Evolutionary conservation across 768 basidiomycete species (phyloP), one percentile per base, ranked within the genome.

Genomic region (Cystobasidiopsis lactophilus): DNA sequence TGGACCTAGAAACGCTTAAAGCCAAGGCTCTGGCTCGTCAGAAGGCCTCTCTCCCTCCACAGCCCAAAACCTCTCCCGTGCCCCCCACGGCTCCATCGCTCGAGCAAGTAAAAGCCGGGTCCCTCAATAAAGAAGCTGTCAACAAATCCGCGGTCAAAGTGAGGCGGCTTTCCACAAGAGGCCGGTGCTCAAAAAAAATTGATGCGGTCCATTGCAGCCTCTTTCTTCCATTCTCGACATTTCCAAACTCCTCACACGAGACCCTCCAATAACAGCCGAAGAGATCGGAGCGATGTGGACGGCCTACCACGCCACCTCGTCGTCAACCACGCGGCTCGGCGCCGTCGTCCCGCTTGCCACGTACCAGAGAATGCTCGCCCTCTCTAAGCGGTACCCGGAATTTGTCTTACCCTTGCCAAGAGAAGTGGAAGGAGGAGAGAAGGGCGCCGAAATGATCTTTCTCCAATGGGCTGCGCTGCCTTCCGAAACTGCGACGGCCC

Each of bases 251-350:
- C 61, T 47, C 45, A 29, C 45, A 4, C 82, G 52, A 69, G 74
- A 24, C 73, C 74, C 10, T 75, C 80, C 0, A 11, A 40, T 58
- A 64, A 78, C 80, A 2, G 52, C 77, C 4, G 74, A 75, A 10
- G 81, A 84, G 63, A 74, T 98, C 60, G 74, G 79, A 3, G 73
- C 78, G 0, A 72, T 95, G 0, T 96, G 91, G 91, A 82, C 77
- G 2, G 74, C 82, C 0, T 95, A 89, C 62, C 89, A 96, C 64
- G 80, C 83, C 1, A 72, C 75, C 10, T 78, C 84, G 0, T 82
- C 84, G 0, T 80, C 82, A 16, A 77, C 81, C 33, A 84, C 83
- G 10, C 86, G 75, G 64, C 73, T 95, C 27, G 89, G 80, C 54
- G 91, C 91, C 2, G 71, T 78, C 5, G 72, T 93, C 18, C 80